phyloP scores from a whole-genome alignment of 2,329 filamentous ascomycete genomes.

The Botrytis galanthina region DNA sequence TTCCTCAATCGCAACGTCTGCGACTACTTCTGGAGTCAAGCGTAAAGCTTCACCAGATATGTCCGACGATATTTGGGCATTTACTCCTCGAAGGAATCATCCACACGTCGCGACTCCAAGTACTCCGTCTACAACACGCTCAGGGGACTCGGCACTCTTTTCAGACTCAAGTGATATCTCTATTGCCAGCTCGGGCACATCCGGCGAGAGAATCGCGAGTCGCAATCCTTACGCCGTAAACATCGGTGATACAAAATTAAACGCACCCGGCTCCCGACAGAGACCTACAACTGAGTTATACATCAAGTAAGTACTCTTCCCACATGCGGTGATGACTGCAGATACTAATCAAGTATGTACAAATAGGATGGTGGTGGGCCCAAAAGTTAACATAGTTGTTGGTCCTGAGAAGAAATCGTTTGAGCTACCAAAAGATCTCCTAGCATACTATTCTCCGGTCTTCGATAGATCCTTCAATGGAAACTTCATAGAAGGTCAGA shows the following conservation, averaged over 20 bases:
- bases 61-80: not conserved
- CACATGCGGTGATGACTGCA: not conserved
- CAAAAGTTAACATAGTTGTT: constrained; percentile 23
- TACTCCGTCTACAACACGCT: accelerated
- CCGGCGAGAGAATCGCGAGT: not conserved
- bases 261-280: not conserved
- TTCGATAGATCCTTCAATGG: constrained; percentile 26
- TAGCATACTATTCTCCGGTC: constrained; percentile 24
- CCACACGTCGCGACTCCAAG: not conserved
- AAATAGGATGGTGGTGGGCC: constrained; percentile 4
- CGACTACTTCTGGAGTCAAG: not conserved
- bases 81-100: not conserved
- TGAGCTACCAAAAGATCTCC: constrained; percentile 22
- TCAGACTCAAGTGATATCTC: not conserved
- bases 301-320: not conserved
- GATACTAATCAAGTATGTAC: not conserved
- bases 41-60: not conserved
- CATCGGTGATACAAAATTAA: not conserved
- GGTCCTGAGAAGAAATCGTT: constrained; percentile 24
- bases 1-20: not conserved
- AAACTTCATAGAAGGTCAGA: constrained; percentile 18
- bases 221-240: not conserved
- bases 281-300: not conserved
- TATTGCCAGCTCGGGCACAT: not conserved
- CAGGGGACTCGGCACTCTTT: not conserved